Base-by-base conservation (phyloP, 768 basidiomycete genomes). In the Panaeolus cyanescens region DNA sequence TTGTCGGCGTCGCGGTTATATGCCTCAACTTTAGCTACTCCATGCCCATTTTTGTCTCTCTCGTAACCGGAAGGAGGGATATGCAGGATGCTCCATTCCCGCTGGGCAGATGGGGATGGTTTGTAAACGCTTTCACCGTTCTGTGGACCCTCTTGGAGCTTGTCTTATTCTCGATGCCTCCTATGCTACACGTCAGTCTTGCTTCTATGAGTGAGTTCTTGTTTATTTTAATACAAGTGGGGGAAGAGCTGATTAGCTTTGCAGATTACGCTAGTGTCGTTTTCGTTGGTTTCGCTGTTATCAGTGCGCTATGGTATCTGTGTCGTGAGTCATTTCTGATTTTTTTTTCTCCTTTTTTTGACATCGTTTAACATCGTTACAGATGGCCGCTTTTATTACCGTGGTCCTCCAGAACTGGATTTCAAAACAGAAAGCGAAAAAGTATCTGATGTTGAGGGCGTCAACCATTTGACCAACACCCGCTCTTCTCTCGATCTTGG, bases 131-230 rank as follows among this genome's bases (percentile, higher is more conserved):
- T 12, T 66, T 81, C n/a, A 83, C 86, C 4, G 77, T 89, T 6
- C 54, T 82, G 20, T 89, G 88, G 88, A 75, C 83, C 58, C 42
- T 72, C 54, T 86, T 90, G 55, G 82, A 86, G 68, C 83, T 86
- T 39, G 82, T 89, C 33, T 67, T 90, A 63, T 89, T 89, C 67
- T 87, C 85, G 25, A 89, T 90, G 87, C 87, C 87, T 7, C 82
- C 85, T 6, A 78, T 80, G 39, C 73, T 89, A 2, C 87, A 87
- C 6, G 85, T 83, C 32, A 83, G 81, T 6, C 63, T 61, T 57
- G 74, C 71, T 1, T 74, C 83, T 4, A 88, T 87, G 76, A 77
- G 80, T 80, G 58, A 31, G 76, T 73, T 32, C 33, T 37, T 28
- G 22, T 32, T 17, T 8, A 22, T 17, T 10, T 28, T 13, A 12